Evolutionary conservation across 2,329 filamentous ascomycete species (phyloP), one percentile per base, ranked within the genome.

Genomic region (Colletotrichum sp.): DNA sequence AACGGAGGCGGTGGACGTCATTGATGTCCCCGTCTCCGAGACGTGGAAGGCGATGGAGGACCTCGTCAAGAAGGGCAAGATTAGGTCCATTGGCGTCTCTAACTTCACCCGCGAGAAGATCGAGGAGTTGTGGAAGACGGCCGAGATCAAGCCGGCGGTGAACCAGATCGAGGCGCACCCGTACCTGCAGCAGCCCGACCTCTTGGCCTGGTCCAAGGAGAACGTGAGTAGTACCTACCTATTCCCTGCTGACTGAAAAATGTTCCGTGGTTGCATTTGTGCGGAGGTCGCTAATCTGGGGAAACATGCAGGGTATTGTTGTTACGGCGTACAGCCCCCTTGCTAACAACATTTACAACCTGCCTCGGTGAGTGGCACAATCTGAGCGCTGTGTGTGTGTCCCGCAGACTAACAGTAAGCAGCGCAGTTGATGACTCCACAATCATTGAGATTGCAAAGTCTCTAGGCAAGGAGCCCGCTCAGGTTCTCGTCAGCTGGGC

Each of bases 41-140:
- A 93, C 92, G 24, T 92, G 90, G 90, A 85, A 87, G 55, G 90
- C 90, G 62, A 91, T 93, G 90, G 92, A 93, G 83, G 87, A 86
- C 73, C 83, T 92, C n/a, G 84, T 90, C 9, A 83, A 84, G 55
- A 86, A 87, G 55, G 89, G 89, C 77, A 92, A 92, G 82, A 86
- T 88, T 26, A 87, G 87, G 76, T 86, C 89, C 68, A 92, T 93
- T 71, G 91, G 91, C 28, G 88, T 93, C 44, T 90, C 88, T 77
- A 93, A 93, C 85, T 92, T 88, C 83, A 90, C 88, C 39, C 84
- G 87, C 55, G 80, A 84, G n/a, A 88, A 88, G 65, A 88, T 93
- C 44, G 85, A 92, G 79, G 83, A 89, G 71, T 85, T 93, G 24
- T 84, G 91, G 28, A 78, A 78, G 44, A 77, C 68, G 71, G 88